Evolutionary conservation across 2,329 filamentous ascomycete genomes (phyloP), one percentile per base, ranked within the genome.

Genomic region (Ambrosiella cleistominuta): DNA sequence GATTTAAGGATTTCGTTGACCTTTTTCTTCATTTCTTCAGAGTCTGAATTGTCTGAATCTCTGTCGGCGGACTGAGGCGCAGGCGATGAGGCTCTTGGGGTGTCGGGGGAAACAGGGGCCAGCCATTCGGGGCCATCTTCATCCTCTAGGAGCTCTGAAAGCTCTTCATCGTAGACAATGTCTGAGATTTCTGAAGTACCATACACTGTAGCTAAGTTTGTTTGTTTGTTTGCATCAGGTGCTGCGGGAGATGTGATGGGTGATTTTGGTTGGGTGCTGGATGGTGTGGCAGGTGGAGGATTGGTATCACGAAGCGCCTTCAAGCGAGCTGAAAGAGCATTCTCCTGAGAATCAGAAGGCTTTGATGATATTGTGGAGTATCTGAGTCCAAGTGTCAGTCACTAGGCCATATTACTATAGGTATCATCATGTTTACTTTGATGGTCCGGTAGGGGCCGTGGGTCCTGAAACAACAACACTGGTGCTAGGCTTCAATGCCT

Each of bases 251-350:
- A 2, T 19, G 49, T 13, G 57, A 12, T 27, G 37, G 39, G 42
- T 15, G 11, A 37, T 27, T 27, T 27, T 5, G 27, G 27, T 0
- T 17, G 54, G 35, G 12, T 11, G 38, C 1, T 12, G n/a, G 17
- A 19, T 39, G 38, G 8, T 39, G 8, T 17, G 19, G 15, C 9
- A 4, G 47, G 47, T 7, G 19, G 19, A 35, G 9, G 47, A 35
- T 7, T 7, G 6, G 47, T 11, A 36, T 56, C 49, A 7, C 78
- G 74, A 17, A 81, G 68, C 5, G 69, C 73, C 62, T 75, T 76
- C 50, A 81, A 69, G 19, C 78, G 72, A 1, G 72, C 72, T 1
- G 77, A 69, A 7, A 81, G 70, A 7, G 71, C 70, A 64, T 80
- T 76, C 62, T 79, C 76, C 45, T 70, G 70, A 0, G 75, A 74